These are phyloP conservation scores for Taphrina flavorubra DNA, from an alignment of 1,139 yeast genomes.

Conservation along the genomic window DNA sequence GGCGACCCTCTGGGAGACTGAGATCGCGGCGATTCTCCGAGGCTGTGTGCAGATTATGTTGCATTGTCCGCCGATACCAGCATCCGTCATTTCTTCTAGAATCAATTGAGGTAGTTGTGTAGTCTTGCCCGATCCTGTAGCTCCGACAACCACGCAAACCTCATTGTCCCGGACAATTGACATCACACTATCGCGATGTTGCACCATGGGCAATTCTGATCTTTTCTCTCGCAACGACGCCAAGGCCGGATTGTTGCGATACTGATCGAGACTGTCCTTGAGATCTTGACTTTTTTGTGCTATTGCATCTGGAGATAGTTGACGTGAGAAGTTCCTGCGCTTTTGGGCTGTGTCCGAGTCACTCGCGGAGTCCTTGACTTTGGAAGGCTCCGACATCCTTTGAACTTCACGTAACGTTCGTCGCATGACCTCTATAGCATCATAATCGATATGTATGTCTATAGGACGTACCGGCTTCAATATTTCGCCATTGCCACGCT, in stretches of 20 bases:
- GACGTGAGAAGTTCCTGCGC: constrained; percentile 24
- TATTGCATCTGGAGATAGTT: background rate
- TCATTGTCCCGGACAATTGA: constrained; percentile 56
- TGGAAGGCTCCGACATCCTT: background rate
- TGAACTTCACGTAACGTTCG: constrained; percentile 20
- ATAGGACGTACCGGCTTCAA: constrained; percentile 43
- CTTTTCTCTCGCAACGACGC: constrained; percentile 43
- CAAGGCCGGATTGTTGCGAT: constrained; percentile 27
- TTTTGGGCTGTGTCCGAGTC: constrained; percentile 19
- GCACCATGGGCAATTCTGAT: constrained; percentile 44
- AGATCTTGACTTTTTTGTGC: constrained; percentile 29
- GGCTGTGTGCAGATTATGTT: constrained; percentile 76
- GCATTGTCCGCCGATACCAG: constrained; percentile 59
- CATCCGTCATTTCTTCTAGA: constrained; percentile 62
- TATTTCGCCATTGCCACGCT: constrained; percentile 45
- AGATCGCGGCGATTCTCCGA: constrained; percentile 73
- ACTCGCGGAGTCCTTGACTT: constrained; percentile 5
- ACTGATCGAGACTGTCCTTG: constrained; percentile 24
- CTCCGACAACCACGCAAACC: constrained; percentile 90
- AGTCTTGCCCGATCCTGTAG: constrained; percentile 97
- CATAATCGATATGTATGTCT: constrained; percentile 27
- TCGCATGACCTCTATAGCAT: constrained; percentile 26
- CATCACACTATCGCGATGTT: constrained; percentile 42
- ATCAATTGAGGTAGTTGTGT: constrained; percentile 91
- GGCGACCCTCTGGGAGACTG: constrained; percentile 72